A percentile compares a stretch with the other conserved stretches of the same genome.
These are phyloP conservation scores for Euphrasia confusa DNA, from an alignment of 257 asterid species.

Conservation along the genomic window DNA sequence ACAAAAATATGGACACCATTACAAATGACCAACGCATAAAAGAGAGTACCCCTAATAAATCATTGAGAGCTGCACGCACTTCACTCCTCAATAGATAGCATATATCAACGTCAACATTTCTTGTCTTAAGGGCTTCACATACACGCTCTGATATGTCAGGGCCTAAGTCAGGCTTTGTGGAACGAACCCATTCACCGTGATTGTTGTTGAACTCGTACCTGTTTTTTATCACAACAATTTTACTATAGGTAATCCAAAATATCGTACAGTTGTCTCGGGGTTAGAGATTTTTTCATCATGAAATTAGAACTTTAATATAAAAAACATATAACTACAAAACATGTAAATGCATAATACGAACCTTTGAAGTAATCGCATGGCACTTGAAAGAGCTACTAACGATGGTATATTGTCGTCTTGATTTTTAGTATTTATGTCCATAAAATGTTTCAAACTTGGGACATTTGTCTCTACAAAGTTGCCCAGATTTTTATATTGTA, in stretches of 20 bases:
- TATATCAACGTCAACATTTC: constrained; percentile 45
- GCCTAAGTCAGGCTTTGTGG: constrained; percentile 64
- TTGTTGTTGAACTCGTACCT: constrained; percentile 81
- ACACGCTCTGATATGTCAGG: constrained; percentile 83
- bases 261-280: not conserved
- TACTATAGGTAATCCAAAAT: not conserved
- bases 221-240: constrained; percentile 6
- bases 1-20: not conserved
- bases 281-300: not conserved
- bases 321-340: not conserved
- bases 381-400: constrained; percentile 69
- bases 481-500: constrained; percentile 49
- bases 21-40: not conserved
- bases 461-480: constrained; percentile 51
- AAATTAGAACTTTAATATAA: not conserved
- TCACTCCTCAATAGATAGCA: constrained; percentile 53
- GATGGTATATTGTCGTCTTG: constrained; percentile 51
- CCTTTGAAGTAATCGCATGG: constrained; percentile 82
- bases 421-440: constrained; percentile 28
- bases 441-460: constrained; percentile 62
- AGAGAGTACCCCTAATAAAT: constrained; percentile 54
- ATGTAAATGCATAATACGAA: constrained; percentile 21
- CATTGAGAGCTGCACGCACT: constrained; percentile 55
- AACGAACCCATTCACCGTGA: constrained; percentile 78
- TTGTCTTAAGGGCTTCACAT: constrained; percentile 54